Evolutionary conservation across 2,329 filamentous ascomycete species (phyloP), one percentile per base, ranked within the genome.

Genomic region (Colletotrichum ledebouriae): DNA sequence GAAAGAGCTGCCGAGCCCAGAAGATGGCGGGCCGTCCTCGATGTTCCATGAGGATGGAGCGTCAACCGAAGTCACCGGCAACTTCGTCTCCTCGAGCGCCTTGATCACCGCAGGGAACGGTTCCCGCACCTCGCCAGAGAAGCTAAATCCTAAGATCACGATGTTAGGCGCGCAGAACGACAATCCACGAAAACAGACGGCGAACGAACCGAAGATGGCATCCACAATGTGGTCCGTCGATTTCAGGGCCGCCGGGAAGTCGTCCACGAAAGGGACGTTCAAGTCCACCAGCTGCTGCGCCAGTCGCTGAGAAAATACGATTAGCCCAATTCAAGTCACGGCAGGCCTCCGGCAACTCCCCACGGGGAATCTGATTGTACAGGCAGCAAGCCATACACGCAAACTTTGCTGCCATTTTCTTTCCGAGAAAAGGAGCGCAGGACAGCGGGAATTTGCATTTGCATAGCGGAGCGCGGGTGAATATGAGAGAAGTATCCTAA

Each of bases 31-130:
- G 0, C 96, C 96, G 11, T 85, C 83, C 75, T 97, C 93, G 64
- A 99, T 97, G 78, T 96, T 90, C 96, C 96, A 99, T 2, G 93
- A 96, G 37, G 93, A 97, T 1, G 96, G 96, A 6, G 93, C 94
- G 80, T 99, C 96, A 22, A 99, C 93, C 3, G 94, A 92, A 3
- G 96, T 90, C 0, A 98, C 92, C 0, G 94, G 92, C 7, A 96
- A 75, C 29, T 86, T 86, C 5, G 92, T 91, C 47, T 90, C 85
- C 73, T 94, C 88, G 42, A 99, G 84, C 7, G 92, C 89, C 69
- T 87, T 83, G 73, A 99, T 97, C 13, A 98, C 92, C 0, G 85
- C 85, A 0, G 91, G 90, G 76, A 98, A 99, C 1, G 96, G 96
- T 72, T 97, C 93, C n/a, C 96, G 90, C 60, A 99, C 91, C 72